These are phyloP conservation scores for Clathrospora elynae DNA, from an alignment of 2,329 filamentous ascomycete species.

Conservation along the genomic window DNA sequence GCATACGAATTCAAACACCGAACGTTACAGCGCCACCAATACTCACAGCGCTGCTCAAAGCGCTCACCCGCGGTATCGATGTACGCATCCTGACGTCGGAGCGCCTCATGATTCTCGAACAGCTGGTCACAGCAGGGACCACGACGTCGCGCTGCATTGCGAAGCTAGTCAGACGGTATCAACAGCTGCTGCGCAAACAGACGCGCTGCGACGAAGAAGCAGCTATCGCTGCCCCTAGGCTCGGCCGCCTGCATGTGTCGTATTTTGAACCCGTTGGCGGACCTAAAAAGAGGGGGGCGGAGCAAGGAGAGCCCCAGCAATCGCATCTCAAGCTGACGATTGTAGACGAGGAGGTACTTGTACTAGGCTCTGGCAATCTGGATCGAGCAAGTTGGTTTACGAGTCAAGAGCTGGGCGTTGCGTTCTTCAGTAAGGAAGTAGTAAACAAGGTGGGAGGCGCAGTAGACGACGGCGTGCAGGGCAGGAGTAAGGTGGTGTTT, in stretches of 20 bases:
- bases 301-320: constrained; percentile 66
- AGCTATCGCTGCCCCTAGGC: constrained; percentile 24
- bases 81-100: constrained; percentile 71
- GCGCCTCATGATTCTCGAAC: constrained; percentile 76
- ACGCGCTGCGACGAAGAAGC: constrained; percentile 34
- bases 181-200: constrained; percentile 31
- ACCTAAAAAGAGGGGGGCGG: constrained; percentile 27
- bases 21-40: constrained; percentile 74
- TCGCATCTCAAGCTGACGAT: constrained; percentile 79
- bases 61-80: constrained; percentile 68
- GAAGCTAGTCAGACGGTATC: constrained; percentile 63
- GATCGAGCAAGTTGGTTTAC: constrained; percentile 87
- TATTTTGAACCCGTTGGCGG: constrained; percentile 58
- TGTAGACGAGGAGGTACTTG: constrained; percentile 68
- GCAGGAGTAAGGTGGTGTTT: constrained; percentile 32
- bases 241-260: constrained; percentile 61
- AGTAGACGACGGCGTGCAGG: constrained; percentile 34
- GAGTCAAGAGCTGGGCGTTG: constrained; percentile 79
- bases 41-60: constrained; percentile 64
- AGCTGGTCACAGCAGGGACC: constrained; percentile 77
- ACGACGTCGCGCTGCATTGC: constrained; percentile 70
- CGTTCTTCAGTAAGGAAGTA: constrained; percentile 54
- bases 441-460: constrained; percentile 39
- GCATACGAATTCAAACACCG: constrained; percentile 74
- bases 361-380: constrained; percentile 82